Evolutionary conservation across 1,284 basidiomycete genomes (phyloP), one percentile per base, ranked within the genome.

Genomic region (Ceratobasidium sp.): DNA sequence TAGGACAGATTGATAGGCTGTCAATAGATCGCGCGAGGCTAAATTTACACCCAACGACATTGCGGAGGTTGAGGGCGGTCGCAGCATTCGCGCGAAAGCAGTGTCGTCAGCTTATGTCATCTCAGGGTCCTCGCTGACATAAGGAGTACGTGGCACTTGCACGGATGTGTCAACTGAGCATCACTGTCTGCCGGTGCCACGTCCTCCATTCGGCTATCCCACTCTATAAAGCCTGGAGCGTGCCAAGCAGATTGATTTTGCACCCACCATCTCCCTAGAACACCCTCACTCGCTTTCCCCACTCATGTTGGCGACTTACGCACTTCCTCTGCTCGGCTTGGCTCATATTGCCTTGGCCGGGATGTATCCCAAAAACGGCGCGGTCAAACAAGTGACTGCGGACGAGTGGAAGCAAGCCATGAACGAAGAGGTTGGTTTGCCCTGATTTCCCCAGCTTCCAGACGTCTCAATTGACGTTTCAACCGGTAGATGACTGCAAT

Each of bases 1-100:
- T 82, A 97, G 84, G 81, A 97, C 89, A 82, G 92, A 89, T 84
- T 96, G 89, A 86, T 96, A 96, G 60, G 95, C 93, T 78, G 92
- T 89, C 64, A 87, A 86, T 79, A 96, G 89, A 76, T 95, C 93
- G 82, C 85, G 88, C 83, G 89, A 90, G 44, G 92, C 90, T 80
- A 94, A 86, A 84, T 93, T 94, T 80, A 94, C 86, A 83, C 93
- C 92, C 12, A 93, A 86, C 82, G 93, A 93, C 93, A 94, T 94
- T 38, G 79, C 68, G 70, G 78, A 62, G 69, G 74, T 74, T 68
- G 57, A 73, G 66, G 59, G 70, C 50, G 77, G 16, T 54, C 67
- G 57, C 62, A 70, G 50, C 35, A 67, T 33, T 60, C 35, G 27
- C 18, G 57, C 57, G 33, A 54, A 50, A 44, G 30, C 68, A n/a